Conservation (phyloP, 23 red algal species). For the Gracilariopsis chorda region DNA sequence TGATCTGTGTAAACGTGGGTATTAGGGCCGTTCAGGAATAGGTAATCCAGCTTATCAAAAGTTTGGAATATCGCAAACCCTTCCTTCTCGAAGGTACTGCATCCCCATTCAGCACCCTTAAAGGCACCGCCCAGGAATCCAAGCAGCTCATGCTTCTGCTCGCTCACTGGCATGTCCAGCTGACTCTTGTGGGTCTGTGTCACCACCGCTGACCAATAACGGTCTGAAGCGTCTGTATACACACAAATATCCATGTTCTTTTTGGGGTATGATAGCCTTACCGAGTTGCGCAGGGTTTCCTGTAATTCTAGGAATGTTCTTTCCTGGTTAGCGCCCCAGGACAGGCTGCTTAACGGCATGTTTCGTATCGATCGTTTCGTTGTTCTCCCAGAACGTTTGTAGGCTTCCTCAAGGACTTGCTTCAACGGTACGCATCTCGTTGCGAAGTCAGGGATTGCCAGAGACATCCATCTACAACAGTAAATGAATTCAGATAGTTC, state of each 20-base stretch:
- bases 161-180: background rate
- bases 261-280: background rate
- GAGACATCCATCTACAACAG: no score
- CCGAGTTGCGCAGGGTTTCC: no score
- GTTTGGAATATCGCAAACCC: background rate
- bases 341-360: no score
- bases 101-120: background rate
- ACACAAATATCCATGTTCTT: background rate
- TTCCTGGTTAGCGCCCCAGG: no score
- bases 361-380: no score
- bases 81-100: background rate
- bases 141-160: background rate
- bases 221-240: background rate
- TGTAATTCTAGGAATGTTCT: no score
- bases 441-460: no score
- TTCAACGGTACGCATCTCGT: no score
- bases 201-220: background rate
- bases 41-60: constrained; percentile 3
- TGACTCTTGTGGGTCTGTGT: background rate
- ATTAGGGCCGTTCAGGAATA: background rate
- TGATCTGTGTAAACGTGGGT: constrained; percentile 11
- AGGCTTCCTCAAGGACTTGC: no score
- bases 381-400: no score
- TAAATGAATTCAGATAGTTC: no score
- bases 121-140: background rate